Evolutionary conservation across 148 eudicot species (phyloP).

Genomic region (Nepenthes gracilis): DNA sequence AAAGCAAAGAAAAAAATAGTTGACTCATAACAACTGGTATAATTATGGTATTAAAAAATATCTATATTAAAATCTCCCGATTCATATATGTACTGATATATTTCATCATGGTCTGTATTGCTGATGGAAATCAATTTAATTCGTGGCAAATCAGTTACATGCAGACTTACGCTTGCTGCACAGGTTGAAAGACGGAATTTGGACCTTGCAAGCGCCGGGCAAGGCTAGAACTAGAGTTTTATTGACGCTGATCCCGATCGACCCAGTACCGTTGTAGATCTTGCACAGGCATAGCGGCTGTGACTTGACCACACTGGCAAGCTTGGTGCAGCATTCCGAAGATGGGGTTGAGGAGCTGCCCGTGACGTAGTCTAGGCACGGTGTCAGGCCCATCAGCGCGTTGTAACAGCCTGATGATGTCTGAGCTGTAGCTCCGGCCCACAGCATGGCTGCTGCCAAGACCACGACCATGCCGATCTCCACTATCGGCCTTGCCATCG

Average conservation of each 20-base stretch:
- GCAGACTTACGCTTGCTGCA: conserved; percentile 8
- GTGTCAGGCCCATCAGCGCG: conserved; percentile 24
- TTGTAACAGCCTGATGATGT: conserved; percentile 18
- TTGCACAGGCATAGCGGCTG: conserved; percentile 24
- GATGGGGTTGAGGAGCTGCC: conserved; percentile 27
- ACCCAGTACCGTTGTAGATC: conserved; percentile 14
- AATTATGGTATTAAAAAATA: too few relatives aligned
- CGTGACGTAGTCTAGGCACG: conserved; percentile 29
- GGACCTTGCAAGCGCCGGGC: conserved; percentile 27
- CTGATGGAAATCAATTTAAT: not conserved
- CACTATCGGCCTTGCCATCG: too few relatives aligned
- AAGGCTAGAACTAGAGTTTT: conserved; percentile 22
- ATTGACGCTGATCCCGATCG: conserved; percentile 19
- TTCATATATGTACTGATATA: too few relatives aligned
- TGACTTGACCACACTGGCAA: conserved; percentile 19
- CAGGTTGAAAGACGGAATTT: conserved; percentile 23
- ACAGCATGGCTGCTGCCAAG: conserved; percentile 6
- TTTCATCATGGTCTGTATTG: too few relatives aligned
- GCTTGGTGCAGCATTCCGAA: conserved; percentile 26
- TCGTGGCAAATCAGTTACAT: not conserved
- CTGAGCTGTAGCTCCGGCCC: conserved; percentile 16
- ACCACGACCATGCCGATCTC: too few relatives aligned
- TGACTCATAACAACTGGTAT: too few relatives aligned
- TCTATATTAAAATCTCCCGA: too few relatives aligned
- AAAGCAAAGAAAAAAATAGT: too few relatives aligned